Evolutionary conservation across 1,139 yeast species (phyloP).

Genomic region (Taphrina communis): DNA sequence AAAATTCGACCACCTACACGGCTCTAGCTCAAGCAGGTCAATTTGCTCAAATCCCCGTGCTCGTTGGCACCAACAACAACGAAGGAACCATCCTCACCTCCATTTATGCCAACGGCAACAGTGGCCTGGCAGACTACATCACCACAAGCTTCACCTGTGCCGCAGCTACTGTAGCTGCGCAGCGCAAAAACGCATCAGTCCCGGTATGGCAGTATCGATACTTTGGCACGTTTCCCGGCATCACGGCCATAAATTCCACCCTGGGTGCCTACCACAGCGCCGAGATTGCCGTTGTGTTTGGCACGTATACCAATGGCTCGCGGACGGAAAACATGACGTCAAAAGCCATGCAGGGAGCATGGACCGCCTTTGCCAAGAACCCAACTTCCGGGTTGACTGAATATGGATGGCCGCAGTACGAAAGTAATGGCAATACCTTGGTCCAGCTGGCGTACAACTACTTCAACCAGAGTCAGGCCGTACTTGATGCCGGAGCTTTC

Average conservation of each 20-base stretch:
- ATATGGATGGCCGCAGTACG: slow-evolving; percentile 35
- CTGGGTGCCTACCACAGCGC: slow-evolving; percentile 21
- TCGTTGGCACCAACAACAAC: slow-evolving; percentile 31
- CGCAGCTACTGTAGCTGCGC: slow-evolving; percentile 8
- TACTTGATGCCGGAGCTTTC: slow-evolving; percentile 19
- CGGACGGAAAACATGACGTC: slow-evolving; percentile 12
- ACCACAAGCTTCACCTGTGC: slow-evolving; percentile 25
- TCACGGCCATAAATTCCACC: slow-evolving; percentile 5
- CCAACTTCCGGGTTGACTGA: slow-evolving; percentile 22
- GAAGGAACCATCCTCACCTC: slow-evolving; percentile 28
- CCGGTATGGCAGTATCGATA: slow-evolving; percentile 35
- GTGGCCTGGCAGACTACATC: not conserved
- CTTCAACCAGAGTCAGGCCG: slow-evolving; percentile 17
- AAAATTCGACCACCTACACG: slow-evolving; percentile 2
- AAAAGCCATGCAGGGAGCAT: slow-evolving; percentile 20
- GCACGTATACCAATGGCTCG: slow-evolving; percentile 10
- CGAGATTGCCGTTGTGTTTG: slow-evolving; percentile 26
- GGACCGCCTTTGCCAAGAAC: slow-evolving; percentile 31
- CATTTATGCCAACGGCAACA: slow-evolving; percentile 4
- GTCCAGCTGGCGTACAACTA: slow-evolving; percentile 26
- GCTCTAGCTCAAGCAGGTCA: slow-evolving; percentile 5
- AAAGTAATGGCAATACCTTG: slow-evolving; percentile 18
- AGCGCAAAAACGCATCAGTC: slow-evolving; percentile 15
- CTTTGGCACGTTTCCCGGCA: slow-evolving; percentile 15
- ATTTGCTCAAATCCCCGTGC: slow-evolving; percentile 28